Evolutionary conservation across 805 yeast species (phyloP).

Genomic region (Wickerhamomyces pijperi): DNA sequence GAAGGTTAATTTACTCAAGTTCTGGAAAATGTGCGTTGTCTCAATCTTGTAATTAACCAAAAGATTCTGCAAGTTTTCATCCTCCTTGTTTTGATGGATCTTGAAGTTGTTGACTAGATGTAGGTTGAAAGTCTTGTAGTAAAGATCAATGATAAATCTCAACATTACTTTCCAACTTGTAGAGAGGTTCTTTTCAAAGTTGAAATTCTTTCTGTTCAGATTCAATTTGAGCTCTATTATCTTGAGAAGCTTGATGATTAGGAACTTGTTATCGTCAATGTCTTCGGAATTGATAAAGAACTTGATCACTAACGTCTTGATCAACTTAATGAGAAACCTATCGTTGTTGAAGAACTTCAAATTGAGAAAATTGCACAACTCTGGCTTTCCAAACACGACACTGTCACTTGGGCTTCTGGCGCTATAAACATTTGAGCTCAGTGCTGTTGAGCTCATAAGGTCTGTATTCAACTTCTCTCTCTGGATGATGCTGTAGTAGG

Average conservation of each 20-base stretch:
- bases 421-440: constrained; percentile 9
- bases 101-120: not conserved
- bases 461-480: constrained; percentile 7
- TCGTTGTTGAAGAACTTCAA: constrained; percentile 18
- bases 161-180: constrained; percentile 10
- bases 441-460: constrained; percentile 14
- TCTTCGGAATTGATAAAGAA: constrained; percentile 8
- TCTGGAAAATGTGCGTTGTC: not conserved
- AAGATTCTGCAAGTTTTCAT: not conserved
- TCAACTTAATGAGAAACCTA: constrained; percentile 9
- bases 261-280: constrained; percentile 5
- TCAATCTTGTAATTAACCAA: not conserved
- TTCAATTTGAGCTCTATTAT: constrained; percentile 15
- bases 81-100: not conserved
- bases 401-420: constrained; percentile 5
- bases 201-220: constrained; percentile 16
- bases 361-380: constrained; percentile 11
- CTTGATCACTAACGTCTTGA: constrained; percentile 14
- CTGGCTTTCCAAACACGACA: constrained; percentile 12
- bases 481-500: constrained; percentile 16
- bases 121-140: not conserved
- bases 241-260: constrained; percentile 7
- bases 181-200: constrained; percentile 14
- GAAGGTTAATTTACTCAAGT: not conserved
- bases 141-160: constrained; percentile 3